Base-by-base conservation (phyloP, 805 yeast genomes). In the Sugiyamaella qingdaonensis region DNA sequence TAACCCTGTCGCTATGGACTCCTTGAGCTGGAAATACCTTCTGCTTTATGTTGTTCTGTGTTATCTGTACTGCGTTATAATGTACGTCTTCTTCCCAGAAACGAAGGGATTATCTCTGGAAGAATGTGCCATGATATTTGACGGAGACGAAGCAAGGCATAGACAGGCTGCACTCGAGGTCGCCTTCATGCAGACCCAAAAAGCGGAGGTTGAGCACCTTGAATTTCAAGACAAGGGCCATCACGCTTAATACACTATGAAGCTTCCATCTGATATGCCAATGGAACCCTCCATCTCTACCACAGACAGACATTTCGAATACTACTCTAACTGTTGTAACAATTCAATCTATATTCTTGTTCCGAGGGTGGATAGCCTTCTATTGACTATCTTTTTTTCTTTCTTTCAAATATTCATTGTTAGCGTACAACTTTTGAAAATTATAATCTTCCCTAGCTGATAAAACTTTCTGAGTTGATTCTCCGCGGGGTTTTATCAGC, bases 21-120 rank as follows among this genome's bases (percentile, higher is more conserved):
- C 69, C 31, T 68, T 75, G 46, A 65, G 64, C 34, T 75, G 76
- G 75, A 73, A 70, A 58, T 75, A 75, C 66, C 74, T 74, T 56
- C 70, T 75, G 52, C 75, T 75, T 2, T 63, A 52, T 46, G 35
- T 39, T 27, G 49, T 42, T 14, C 65, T 65, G 64, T 65, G 62
- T 49, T 46, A 49, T 42, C 43, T 55, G 31, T 32, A 46, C 63
- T 62, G 64, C 29, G 68, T 69, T 46, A 55, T 69, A 41, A 54
- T 62, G 9, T 65, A 64, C 58, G 61, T 71, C 59, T 61, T 65
- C 54, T 74, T 64, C 66, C 74, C 73, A 11, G 78, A 75, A 58
- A 75, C 78, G 13, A 58, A 68, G 10, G 77, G 76, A 18, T 65
- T 67, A 57, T 67, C 75, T 7, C 71, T 75, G 64, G 78, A 75